A percentile compares a stretch with the other conserved stretches of the same genome.
phyloP scores from a whole-genome alignment of 2,329 filamentous ascomycete genomes.

The Penicillium brasilianum region DNA sequence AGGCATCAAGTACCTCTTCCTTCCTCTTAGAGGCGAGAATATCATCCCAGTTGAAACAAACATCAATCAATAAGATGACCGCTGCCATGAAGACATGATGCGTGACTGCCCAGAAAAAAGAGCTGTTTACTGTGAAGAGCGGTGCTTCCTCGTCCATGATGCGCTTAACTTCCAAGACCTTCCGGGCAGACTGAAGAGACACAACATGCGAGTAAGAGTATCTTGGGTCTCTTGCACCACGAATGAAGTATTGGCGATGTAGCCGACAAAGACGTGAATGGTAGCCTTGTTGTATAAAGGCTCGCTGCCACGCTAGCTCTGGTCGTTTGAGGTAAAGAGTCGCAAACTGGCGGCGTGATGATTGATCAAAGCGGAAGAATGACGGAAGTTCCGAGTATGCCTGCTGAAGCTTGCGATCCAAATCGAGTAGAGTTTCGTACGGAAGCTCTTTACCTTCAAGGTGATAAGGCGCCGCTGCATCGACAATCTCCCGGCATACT shows the following conservation, averaged over 20 bases:
- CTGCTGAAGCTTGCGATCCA: constrained; percentile 44
- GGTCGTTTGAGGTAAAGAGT: constrained; percentile 38
- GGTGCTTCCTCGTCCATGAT: constrained; percentile 41
- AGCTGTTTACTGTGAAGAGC: constrained; percentile 32
- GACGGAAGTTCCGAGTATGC: constrained; percentile 38
- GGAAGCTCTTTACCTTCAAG: constrained; percentile 34
- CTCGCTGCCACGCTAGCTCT: constrained; percentile 43
- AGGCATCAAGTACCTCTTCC: constrained; percentile 46
- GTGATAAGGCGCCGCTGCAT: constrained; percentile 38
- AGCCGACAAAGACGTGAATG: constrained; percentile 46
- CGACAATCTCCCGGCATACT: constrained; percentile 48
- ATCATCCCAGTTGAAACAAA: constrained; percentile 48
- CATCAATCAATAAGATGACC: constrained; percentile 46
- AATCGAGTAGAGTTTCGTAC: constrained; percentile 46
- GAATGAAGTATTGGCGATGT: constrained; percentile 48
- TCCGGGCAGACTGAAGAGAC: constrained; percentile 46
- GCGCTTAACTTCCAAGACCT: constrained; percentile 43
- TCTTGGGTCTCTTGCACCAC: constrained; percentile 40
- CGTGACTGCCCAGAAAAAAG: constrained; percentile 40
- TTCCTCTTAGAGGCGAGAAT: constrained; percentile 42
- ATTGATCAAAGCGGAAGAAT: constrained; percentile 45
- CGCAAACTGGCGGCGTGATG: constrained; percentile 33
- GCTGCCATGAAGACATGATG: constrained; percentile 50
- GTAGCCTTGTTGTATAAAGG: constrained; percentile 42
- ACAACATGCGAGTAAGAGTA: constrained; percentile 47